Evolutionary conservation across 129 eudicot genomes (phyloP).

Genomic region (Mikania micrantha): DNA sequence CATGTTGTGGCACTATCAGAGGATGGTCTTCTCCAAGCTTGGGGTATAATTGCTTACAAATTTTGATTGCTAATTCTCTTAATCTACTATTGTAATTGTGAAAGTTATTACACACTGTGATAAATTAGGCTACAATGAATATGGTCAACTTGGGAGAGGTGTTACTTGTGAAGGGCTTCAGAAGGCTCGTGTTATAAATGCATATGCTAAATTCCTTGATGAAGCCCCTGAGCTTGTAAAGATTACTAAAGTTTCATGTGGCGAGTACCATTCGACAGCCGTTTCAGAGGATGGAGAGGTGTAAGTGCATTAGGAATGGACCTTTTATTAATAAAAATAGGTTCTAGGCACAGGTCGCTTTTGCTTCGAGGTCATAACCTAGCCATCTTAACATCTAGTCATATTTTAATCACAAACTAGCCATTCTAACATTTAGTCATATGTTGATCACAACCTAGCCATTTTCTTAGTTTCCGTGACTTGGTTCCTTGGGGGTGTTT

Average conservation of each 20-base stretch:
- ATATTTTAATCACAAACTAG: constrained; percentile 4
- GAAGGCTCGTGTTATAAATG: constrained; percentile 71
- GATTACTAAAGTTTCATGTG: constrained; percentile 87
- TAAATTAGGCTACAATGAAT: constrained; percentile 94
- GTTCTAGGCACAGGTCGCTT: constrained; percentile 35
- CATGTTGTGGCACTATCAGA: constrained; percentile 85
- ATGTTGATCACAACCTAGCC: constrained; percentile 6
- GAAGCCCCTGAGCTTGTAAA: constrained; percentile 98
- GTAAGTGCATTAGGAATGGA: constrained; percentile 67
- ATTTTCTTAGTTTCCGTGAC: not conserved
- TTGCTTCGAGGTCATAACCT: constrained; percentile 23
- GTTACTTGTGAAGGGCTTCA: constrained; percentile 94
- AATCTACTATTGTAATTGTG: not conserved
- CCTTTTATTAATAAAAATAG: constrained; percentile 40
- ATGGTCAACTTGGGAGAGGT: constrained; percentile 99
- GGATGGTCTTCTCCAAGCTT: constrained; percentile 92
- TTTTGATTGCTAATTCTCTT: not conserved
- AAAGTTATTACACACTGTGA: constrained; percentile 36
- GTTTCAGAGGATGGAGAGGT: constrained; percentile 91
- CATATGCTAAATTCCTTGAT: constrained; percentile 81
- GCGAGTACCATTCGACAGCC: constrained; percentile 98
- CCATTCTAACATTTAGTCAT: constrained; percentile 12
- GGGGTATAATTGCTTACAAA: constrained; percentile 57
- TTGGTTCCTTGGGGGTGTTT: not conserved
- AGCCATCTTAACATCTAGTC: constrained; percentile 23